A percentile compares a stretch with the other conserved stretches of the same genome.
These are phyloP conservation scores for Rhizopogon salebrosus DNA, from an alignment of 768 basidiomycete species.

Conservation along the genomic window DNA sequence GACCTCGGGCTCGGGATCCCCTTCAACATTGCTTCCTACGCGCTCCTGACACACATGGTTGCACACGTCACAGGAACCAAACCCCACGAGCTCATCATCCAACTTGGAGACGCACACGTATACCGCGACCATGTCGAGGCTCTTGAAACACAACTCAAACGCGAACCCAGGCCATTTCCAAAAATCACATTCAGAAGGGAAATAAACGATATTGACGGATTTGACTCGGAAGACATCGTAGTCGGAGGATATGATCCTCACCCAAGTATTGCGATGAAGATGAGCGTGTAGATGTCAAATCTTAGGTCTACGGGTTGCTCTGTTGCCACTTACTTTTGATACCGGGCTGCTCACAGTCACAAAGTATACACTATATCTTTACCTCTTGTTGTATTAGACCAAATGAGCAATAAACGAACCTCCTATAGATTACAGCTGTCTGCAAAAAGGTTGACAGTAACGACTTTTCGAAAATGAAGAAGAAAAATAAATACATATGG, in stretches of 20 bases:
- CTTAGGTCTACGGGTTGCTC: background rate
- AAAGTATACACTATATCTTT: background rate
- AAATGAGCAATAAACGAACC: too few relatives aligned
- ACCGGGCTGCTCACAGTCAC: background rate
- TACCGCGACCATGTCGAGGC: constrained; percentile 90
- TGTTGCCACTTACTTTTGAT: background rate
- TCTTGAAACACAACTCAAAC: constrained; percentile 73
- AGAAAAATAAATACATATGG: too few relatives aligned
- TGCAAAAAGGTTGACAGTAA: too few relatives aligned
- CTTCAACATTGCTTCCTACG: constrained; percentile 99
- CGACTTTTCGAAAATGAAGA: too few relatives aligned
- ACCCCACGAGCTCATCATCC: constrained; percentile 87
- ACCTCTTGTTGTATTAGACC: background rate
- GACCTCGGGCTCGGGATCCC: constrained; percentile 97
- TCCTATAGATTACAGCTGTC: too few relatives aligned
- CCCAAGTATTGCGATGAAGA: constrained; percentile 88
- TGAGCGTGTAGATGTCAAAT: constrained; percentile 63
- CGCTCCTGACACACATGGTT: constrained; percentile 95
- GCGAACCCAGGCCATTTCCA: constrained; percentile 81
- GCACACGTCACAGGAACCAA: constrained; percentile 86
- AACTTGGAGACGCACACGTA: constrained; percentile 97
- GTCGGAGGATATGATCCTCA: constrained; percentile 86
- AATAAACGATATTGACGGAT: constrained; percentile 72
- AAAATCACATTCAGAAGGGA: constrained; percentile 69
- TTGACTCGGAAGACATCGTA: constrained; percentile 72